Evolutionary conservation across 371 early-diverging fungal genomes (phyloP).

Genomic region (Basidiobolus meristosporus): DNA sequence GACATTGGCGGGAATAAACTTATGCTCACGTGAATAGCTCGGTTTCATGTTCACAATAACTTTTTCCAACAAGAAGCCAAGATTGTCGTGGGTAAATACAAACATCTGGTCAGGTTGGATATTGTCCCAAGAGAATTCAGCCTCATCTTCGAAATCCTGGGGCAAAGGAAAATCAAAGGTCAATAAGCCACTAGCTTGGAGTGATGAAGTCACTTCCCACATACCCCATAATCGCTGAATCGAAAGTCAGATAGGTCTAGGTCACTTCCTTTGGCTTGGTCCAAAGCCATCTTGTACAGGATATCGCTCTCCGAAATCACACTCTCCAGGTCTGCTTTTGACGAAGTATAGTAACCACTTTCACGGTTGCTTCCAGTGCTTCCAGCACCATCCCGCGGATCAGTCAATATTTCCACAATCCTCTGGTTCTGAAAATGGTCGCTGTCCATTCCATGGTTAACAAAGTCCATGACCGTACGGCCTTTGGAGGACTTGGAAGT

Average conservation of each 20-base stretch:
- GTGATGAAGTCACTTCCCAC: too few species aligned
- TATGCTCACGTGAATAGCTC: constrained; percentile 21
- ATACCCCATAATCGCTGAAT: too few species aligned
- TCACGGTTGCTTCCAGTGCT: too few species aligned
- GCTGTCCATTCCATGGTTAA: constrained; percentile 7
- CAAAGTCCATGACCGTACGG: constrained; percentile 59
- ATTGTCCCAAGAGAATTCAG: constrained; percentile 53
- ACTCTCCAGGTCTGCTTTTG: too few species aligned
- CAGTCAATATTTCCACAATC: constrained; percentile 24
- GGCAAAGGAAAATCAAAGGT: too few species aligned
- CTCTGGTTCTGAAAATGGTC: constrained; percentile 28
- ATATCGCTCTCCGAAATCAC: too few species aligned
- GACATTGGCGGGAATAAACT: constrained; percentile 62
- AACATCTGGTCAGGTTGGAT: constrained; percentile 78
- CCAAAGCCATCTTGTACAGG: too few species aligned
- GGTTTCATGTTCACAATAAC: constrained; percentile 43
- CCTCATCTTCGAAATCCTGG: constrained; percentile 8
- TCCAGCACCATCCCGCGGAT: neutral
- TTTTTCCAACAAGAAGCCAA: constrained; percentile 47
- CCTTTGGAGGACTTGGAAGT: constrained; percentile 54
- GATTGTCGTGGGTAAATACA: constrained; percentile 56
- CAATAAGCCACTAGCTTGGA: too few species aligned
- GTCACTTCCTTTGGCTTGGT: too few species aligned
- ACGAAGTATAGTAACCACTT: too few species aligned
- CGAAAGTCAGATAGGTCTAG: too few species aligned